Percentiles rank a stretch among this genome's conserved stretches.
These are phyloP conservation scores for Boletus rubroflammeus DNA, from an alignment of 768 basidiomycete genomes.

Conservation along the genomic window DNA sequence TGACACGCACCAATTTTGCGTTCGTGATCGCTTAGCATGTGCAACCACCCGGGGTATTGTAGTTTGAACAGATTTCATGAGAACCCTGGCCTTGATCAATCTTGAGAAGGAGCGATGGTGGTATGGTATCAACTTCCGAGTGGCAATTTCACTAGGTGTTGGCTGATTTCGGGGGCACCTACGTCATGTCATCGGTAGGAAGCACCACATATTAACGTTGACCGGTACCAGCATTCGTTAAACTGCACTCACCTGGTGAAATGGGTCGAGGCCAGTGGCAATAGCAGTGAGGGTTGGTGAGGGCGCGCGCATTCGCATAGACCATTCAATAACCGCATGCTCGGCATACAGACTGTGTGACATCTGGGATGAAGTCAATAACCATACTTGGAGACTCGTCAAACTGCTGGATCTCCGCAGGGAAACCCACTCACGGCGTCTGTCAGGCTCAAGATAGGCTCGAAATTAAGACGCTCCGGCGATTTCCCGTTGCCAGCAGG, in stretches of 20 bases:
- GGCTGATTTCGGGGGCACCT: not conserved
- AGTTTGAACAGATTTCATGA: constrained; percentile 3
- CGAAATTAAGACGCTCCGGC: not conserved
- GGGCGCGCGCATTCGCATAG: not conserved
- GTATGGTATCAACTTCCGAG: not conserved
- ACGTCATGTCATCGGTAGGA: not conserved
- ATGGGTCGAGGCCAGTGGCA: too few relatives aligned
- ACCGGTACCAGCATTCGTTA: not conserved
- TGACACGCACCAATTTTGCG: not conserved
- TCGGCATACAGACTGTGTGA: not conserved
- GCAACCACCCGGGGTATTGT: constrained; percentile 1
- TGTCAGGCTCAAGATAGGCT: not conserved
- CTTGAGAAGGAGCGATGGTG: not conserved
- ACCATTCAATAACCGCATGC: not conserved
- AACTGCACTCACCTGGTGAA: not conserved
- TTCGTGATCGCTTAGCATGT: constrained; percentile 15
- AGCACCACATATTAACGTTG: not conserved
- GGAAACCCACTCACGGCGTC: constrained; percentile 5
- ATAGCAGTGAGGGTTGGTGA: not conserved
- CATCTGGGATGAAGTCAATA: not conserved
- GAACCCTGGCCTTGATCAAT: not conserved
- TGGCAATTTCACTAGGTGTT: too few relatives aligned
- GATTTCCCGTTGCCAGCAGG: not conserved
- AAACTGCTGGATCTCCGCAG: not conserved
- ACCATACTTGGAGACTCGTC: not conserved